Evolutionary conservation across 2,329 filamentous ascomycete genomes (phyloP).

Genomic region (Sclerotinia minor): DNA sequence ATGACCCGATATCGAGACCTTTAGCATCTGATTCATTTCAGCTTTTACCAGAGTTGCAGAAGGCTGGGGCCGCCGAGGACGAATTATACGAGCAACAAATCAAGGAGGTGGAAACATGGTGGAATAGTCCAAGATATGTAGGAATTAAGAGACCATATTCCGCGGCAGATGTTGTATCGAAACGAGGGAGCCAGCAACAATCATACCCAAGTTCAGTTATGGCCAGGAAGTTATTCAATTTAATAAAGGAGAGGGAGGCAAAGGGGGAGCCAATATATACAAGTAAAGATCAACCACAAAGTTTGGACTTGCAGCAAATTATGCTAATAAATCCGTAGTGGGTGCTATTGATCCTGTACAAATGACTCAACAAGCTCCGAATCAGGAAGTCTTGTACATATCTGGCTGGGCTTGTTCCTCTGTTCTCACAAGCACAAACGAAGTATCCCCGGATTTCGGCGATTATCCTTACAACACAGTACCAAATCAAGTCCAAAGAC

Average conservation of each 20-base stretch:
- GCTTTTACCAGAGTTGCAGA: conserved; percentile 73
- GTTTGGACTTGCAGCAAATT: not conserved
- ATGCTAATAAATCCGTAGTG: conserved; percentile 55
- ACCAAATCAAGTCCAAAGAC: conserved; percentile 92
- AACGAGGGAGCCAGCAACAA: conserved; percentile 84
- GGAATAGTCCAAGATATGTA: conserved; percentile 78
- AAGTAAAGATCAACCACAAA: conserved; percentile 55
- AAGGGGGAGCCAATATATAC: conserved; percentile 90
- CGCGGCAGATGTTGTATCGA: conserved; percentile 87
- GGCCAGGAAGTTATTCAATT: conserved; percentile 90
- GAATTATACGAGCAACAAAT: conserved; percentile 81
- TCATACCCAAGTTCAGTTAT: conserved; percentile 90
- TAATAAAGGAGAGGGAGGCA: conserved; percentile 75
- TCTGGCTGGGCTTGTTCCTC: conserved; percentile 98
- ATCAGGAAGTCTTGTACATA: conserved; percentile 94
- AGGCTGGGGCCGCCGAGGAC: conserved; percentile 80
- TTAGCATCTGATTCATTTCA: conserved; percentile 74
- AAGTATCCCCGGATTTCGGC: conserved; percentile 95
- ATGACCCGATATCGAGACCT: conserved; percentile 36
- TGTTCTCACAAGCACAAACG: conserved; percentile 88
- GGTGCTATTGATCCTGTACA: conserved; percentile 98
- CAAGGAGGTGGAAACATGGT: conserved; percentile 85
- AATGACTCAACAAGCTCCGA: conserved; percentile 96
- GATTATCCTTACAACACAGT: conserved; percentile 99
- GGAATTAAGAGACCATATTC: conserved; percentile 92